Percentiles rank a stretch among this genome's conserved stretches.
Conservation (phyloP, 371 early-diverging fungal species). For the Coemansia sp. region DNA sequence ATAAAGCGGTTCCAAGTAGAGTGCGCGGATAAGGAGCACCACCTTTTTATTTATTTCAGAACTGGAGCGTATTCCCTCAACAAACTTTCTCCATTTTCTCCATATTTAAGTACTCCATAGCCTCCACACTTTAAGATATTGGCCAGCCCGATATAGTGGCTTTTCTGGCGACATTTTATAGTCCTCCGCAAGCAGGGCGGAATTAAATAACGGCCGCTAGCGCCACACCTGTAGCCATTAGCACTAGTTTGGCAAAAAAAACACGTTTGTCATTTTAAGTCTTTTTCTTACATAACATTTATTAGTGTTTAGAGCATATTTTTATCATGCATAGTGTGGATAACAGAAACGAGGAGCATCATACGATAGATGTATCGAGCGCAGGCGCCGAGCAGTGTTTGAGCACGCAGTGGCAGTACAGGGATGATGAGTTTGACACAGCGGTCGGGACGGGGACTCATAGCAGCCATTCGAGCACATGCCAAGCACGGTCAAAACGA, state of each 20-base stretch:
- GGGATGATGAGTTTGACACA: background rate
- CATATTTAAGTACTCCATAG: background rate
- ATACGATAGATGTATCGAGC: background rate
- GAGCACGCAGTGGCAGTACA: background rate
- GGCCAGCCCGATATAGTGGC: background rate
- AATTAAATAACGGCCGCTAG: background rate
- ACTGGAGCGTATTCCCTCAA: background rate
- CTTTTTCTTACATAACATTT: background rate
- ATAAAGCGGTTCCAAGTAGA: background rate
- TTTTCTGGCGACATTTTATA: background rate
- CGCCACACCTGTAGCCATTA: background rate
- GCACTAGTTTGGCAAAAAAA: background rate
- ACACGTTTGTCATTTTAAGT: background rate
- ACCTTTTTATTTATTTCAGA: background rate
- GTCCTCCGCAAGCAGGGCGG: background rate
- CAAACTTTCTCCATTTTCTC: background rate
- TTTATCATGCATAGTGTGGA: background rate
- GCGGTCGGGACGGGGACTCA: background rate
- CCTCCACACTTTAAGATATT: background rate
- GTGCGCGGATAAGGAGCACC: background rate
- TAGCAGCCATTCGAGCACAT: slow-evolving; percentile 2
- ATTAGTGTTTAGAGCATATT: background rate
- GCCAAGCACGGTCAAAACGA: background rate
- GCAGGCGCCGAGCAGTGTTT: background rate
- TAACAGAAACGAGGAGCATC: background rate